phyloP scores from a whole-genome alignment of 192 early-diverging fungal genomes.

The Coemansia sp. region DNA sequence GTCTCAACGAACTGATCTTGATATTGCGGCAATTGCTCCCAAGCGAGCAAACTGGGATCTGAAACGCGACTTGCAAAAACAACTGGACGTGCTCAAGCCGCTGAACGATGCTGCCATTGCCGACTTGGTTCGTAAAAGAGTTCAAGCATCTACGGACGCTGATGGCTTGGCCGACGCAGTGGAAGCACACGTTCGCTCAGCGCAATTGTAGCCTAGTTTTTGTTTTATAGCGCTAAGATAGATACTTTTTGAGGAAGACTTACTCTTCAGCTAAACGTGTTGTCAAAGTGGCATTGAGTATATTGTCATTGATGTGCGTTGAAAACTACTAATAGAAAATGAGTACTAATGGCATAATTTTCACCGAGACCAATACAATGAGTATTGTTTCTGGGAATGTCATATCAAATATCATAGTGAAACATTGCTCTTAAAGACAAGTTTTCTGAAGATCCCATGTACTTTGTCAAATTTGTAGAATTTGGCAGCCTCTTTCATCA shows the following conservation, averaged over 20 bases:
- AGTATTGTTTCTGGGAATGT: not conserved
- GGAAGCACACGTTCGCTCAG: constrained; percentile 9
- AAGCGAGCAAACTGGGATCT: constrained; percentile 90
- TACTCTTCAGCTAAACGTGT: not conserved
- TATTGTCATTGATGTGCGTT: not conserved
- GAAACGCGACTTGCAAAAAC: constrained; percentile 81
- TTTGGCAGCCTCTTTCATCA: too few relatives aligned
- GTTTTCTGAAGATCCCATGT: too few relatives aligned
- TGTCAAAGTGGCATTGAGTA: too few relatives aligned
- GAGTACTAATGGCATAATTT: not conserved
- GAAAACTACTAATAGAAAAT: not conserved
- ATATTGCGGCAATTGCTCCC: constrained; percentile 80
- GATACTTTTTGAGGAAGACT: not conserved
- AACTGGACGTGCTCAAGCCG: constrained; percentile 69
- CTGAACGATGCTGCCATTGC: constrained; percentile 71
- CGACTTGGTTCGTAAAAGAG: constrained; percentile 69
- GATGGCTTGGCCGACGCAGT: constrained; percentile 24
- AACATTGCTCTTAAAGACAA: too few relatives aligned
- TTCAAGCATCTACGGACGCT: constrained; percentile 18
- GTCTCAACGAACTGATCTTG: constrained; percentile 33
- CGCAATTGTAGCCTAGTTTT: not conserved
- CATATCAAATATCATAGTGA: too few relatives aligned
- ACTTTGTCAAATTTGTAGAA: too few relatives aligned
- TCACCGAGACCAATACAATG: too few relatives aligned
- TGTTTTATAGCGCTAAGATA: not conserved